Percentiles rank a stretch among this genome's conserved stretches.
Conservation (phyloP, 2,329 filamentous ascomycete genomes). For the Colletotrichum brevisporum region DNA sequence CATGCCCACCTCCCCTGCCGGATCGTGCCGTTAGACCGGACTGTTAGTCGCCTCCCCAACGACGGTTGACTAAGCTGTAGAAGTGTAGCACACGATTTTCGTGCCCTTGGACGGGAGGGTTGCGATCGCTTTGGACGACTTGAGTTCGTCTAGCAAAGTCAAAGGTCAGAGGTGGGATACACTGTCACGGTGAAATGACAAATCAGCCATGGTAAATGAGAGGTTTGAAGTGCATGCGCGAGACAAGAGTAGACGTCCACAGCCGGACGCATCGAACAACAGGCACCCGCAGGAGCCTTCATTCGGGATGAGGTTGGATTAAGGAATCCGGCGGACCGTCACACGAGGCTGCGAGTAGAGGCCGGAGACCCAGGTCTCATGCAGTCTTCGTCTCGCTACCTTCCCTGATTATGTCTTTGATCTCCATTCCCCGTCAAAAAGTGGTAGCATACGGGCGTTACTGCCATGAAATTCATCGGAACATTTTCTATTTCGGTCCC, state of each 20-base stretch:
- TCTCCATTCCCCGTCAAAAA: no score
- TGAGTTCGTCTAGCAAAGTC: no score
- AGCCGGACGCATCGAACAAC: no score
- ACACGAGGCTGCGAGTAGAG: not conserved
- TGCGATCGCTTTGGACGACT: no score
- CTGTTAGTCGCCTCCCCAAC: not conserved
- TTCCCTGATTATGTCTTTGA: no score
- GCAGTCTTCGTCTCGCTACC: no score
- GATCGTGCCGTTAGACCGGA: constrained; percentile 25
- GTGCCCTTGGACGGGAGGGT: no score
- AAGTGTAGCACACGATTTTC: not conserved
- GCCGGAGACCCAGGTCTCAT: not conserved
- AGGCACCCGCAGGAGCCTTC: not conserved
- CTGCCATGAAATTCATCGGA: no score
- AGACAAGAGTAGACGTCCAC: not conserved
- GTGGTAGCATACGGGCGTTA: no score
- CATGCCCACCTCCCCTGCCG: not conserved
- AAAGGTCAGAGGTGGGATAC: no score
- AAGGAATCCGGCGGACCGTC: not conserved
- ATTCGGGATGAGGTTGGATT: not conserved
- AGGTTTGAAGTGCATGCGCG: not conserved
- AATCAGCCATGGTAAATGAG: not conserved
- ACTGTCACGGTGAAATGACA: not conserved
- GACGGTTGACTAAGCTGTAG: constrained; percentile 24
- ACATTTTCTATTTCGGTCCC: no score